Percentiles rank a stretch among this genome's conserved stretches.
Evolutionary conservation across 1,284 basidiomycete species (phyloP).

Genomic region (Malassezia obtusa): DNA sequence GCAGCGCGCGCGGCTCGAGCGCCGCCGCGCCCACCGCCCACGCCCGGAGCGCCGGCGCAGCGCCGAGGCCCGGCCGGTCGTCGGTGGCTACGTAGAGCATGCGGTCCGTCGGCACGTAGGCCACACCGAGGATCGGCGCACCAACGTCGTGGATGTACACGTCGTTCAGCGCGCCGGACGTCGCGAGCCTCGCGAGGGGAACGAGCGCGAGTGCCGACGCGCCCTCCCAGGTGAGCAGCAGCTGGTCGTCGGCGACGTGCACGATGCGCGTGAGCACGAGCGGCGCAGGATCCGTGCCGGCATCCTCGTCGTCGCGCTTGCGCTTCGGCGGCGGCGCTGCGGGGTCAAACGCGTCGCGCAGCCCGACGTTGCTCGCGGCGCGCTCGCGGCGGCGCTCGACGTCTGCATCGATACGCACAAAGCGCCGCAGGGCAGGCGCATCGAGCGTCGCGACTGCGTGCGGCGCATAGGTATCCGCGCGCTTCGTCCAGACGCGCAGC

Average conservation of each 20-base stretch:
- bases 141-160: conserved; percentile 13
- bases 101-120: not conserved
- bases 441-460: conserved; percentile 6
- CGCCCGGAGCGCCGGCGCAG: conserved; percentile 2
- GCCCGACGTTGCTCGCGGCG: conserved; percentile 1
- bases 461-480: not conserved
- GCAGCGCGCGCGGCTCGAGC: not conserved
- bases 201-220: conserved; percentile 32
- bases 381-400: conserved; percentile 12
- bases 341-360: conserved; percentile 11
- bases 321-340: not conserved
- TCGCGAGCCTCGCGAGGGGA: conserved; percentile 16
- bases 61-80: conserved; percentile 9
- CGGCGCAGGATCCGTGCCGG: conserved; percentile 6
- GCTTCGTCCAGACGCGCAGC: conserved; percentile 25
- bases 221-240: conserved; percentile 32
- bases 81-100: conserved; percentile 9
- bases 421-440: not conserved
- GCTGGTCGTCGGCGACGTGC: conserved; percentile 18
- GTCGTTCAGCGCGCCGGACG: conserved; percentile 5
- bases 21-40: not conserved
- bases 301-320: conserved; percentile 2
- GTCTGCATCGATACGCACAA: conserved; percentile 8
- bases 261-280: conserved; percentile 27
- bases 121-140: conserved; percentile 24